Evolutionary conservation across 768 basidiomycete species (phyloP), one percentile per base, ranked within the genome.

Genomic region (Trametes cinnabarina): DNA sequence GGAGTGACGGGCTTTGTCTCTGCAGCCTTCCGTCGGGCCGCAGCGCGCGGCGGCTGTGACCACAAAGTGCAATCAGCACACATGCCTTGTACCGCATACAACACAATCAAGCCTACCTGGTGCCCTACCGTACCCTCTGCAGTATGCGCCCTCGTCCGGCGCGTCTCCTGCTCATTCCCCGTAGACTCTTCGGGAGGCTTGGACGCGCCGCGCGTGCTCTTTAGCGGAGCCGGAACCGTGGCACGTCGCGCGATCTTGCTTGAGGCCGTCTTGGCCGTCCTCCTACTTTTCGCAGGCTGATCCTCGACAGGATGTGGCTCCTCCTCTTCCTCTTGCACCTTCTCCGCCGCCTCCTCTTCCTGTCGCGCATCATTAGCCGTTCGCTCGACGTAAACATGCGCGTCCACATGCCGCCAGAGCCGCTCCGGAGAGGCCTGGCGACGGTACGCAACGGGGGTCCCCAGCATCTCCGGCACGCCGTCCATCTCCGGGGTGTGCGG

Each of bases 401-500:
- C 44, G 48, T 53, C 53, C 20, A 22, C 11, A 1, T 30, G 47
- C n/a, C 48, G 30, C 15, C 40, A 50, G 48, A 55, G 4, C 51
- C 60, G 47, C 49, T 61, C 26, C 6, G 46, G 56, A 49, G 50
- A 57, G 17, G 60, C 61, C 3, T 47, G 43, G 12, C 60, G 43
- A 14, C 60, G 63, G 53, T 69, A 68, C 28, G 55, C 71, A 17
- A 56, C 65, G 9, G 71, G 68, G 19, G 73, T 73, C 6, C 51
- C 48, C 41, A 74, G 60, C 69, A 73, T 69, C 59, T 71, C 68
- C 28, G 67, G 62, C 32, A 75, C 58, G 12, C 75, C 76, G 28
- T 70, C 68, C 64, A 75, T 63, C 47, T 59, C 60, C 51, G 77
- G 75, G 9, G 76, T 76, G 44, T 68, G 60, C 12, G 37, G 30